phyloP scores from a whole-genome alignment of 129 eudicot genomes.

The Artemisia tridentata region DNA sequence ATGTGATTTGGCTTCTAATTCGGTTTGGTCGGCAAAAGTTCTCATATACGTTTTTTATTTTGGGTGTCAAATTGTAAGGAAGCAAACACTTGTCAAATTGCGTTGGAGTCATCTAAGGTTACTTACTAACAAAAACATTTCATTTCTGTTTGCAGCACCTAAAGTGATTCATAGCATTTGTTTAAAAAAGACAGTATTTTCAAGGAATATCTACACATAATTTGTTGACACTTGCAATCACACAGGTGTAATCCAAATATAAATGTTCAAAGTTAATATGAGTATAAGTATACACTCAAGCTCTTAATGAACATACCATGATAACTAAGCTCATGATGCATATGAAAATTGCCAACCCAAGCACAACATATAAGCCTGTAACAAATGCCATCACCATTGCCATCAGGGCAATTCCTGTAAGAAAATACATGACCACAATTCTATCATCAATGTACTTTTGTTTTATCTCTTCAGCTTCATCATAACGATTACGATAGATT shows the following conservation, averaged over 20 bases:
- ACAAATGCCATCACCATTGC: not conserved
- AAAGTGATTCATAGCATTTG: not conserved
- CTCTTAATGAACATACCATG: not conserved
- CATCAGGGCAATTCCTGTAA: not conserved
- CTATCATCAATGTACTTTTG: not conserved
- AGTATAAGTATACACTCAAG: too few relatives aligned
- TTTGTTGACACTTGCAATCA: too few relatives aligned
- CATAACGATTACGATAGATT: not conserved
- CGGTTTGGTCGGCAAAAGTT: not conserved
- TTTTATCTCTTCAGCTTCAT: not conserved
- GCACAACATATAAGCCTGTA: not conserved
- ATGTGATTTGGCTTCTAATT: not conserved
- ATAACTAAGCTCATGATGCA: not conserved
- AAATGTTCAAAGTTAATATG: too few relatives aligned
- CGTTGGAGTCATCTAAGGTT: too few relatives aligned
- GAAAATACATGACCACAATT: not conserved
- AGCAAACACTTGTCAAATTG: not conserved
- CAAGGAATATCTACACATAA: too few relatives aligned
- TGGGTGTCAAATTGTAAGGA: not conserved
- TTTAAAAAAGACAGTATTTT: too few relatives aligned
- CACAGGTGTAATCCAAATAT: too few relatives aligned
- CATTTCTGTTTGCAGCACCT: too few relatives aligned
- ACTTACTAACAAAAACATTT: too few relatives aligned
- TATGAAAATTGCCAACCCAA: slow-evolving; percentile 1
- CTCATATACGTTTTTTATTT: not conserved